Conservation (phyloP, 345 rosid genomes). For the Syzygium aromaticum region DNA sequence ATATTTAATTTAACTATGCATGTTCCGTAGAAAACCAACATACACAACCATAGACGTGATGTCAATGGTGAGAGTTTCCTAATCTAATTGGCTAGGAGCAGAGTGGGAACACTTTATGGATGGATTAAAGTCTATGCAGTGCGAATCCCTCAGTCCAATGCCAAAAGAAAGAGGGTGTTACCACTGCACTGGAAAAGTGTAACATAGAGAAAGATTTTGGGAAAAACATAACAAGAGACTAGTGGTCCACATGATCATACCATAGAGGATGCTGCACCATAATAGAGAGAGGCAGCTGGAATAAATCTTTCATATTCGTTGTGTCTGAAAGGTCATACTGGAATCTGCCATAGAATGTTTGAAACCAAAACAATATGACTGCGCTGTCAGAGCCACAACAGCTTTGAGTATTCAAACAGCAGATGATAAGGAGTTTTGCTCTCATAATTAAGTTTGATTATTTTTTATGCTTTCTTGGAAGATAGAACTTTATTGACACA, state of each 20-base stretch:
- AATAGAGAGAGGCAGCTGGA: conserved; percentile 61
- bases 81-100: not conserved
- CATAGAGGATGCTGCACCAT: conserved; percentile 58
- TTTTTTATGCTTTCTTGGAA: not conserved
- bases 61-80: not conserved
- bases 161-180: not conserved
- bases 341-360: conserved; percentile 42
- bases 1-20: no score
- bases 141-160: not conserved
- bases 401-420: not conserved
- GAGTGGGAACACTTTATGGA: not conserved
- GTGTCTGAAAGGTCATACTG: conserved; percentile 74
- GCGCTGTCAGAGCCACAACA: not conserved
- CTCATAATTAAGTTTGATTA: not conserved
- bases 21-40: no score
- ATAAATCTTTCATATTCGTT: conserved; percentile 72
- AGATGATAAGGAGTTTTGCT: not conserved
- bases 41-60: not conserved
- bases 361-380: not conserved
- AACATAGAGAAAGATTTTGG: not conserved
- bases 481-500: not conserved
- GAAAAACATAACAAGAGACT: not conserved
- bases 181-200: not conserved
- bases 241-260: conserved; percentile 12
- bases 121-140: not conserved